Evolutionary conservation across 2,329 filamentous ascomycete species (phyloP), one percentile per base, ranked within the genome.

Genomic region (Fusarium pseudonygamai): DNA sequence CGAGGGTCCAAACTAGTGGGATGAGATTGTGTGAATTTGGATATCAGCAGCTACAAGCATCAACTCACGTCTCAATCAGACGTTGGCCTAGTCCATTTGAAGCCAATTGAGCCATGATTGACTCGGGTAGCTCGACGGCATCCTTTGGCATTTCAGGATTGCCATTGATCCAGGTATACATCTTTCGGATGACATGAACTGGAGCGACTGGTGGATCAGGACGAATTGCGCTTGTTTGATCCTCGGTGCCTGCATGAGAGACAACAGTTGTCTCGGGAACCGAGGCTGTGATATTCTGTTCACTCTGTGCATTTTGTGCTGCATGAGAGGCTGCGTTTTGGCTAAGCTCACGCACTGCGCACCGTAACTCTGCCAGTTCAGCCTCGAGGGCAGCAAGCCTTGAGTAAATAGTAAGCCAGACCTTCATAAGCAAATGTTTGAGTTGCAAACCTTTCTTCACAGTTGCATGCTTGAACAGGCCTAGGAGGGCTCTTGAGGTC

Each of bases 1-100:
- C 18, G 7, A 26, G 3, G n/a, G 3, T 13, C 1, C 7, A 26
- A 16, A 12, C 3, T 5, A 0, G 9, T 16, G 18, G 3, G 1
- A 28, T 22, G 3, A 10, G 14, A 28, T 26, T 26, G 5, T 15
- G 3, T 3, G 3, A 30, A 36, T 36, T 8, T 34, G 34, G 34
- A 14, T 2, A 34, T 34, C 3, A 34, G 34, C 14, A 34, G 15
- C 15, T 34, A 15, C 34, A 16, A 34, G 34, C 9, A 16, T 36
- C 15, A 36, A 36, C 34, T 36, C 34, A 36, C 50, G 50, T n/a
- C 20, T 53, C 24, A 37, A 39, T 53, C 2, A 53, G 4, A 28
- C 50, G 34, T 3, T 5, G 0, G 0, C 50, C 50, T 0, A 53
- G 14, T 3, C 20, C 11, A 39, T 53, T 13, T 7, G 34, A 16